Percentiles rank a stretch among this genome's conserved stretches.
Evolutionary conservation across 306 rosid genomes (phyloP).

Genomic region (Pyrus communis): DNA sequence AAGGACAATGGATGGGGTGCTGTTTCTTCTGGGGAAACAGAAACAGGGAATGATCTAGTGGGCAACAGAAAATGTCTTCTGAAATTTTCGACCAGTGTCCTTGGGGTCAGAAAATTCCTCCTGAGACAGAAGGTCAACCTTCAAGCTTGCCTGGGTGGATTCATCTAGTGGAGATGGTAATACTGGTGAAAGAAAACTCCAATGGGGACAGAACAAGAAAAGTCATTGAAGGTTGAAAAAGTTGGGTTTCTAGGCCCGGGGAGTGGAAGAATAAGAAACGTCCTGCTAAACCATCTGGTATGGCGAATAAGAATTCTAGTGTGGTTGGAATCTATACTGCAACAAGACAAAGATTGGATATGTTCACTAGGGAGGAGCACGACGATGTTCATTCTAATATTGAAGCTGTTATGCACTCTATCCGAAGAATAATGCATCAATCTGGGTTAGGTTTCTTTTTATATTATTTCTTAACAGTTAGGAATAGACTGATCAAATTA

Average conservation of each 20-base stretch:
- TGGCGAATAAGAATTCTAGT: constrained; percentile 11
- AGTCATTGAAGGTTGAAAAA: too few relatives aligned
- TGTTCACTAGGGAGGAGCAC: constrained; percentile 70
- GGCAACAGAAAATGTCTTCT: too few relatives aligned
- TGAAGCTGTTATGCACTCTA: constrained; percentile 49
- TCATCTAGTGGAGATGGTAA: constrained; percentile 31
- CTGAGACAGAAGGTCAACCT: constrained; percentile 4
- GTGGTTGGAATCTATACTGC: constrained; percentile 23
- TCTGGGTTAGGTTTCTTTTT: constrained; percentile 52
- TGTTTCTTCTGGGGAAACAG: too few relatives aligned
- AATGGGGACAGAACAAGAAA: too few relatives aligned
- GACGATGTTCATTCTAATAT: constrained; percentile 44
- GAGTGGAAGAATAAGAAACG: constrained; percentile 52
- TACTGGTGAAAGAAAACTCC: constrained; percentile 8
- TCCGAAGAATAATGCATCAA: constrained; percentile 71
- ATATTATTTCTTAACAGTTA: background rate
- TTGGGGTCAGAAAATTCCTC: constrained; percentile 8
- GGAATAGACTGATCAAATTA: background rate
- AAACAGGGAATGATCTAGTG: too few relatives aligned
- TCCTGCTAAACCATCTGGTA: constrained; percentile 50
- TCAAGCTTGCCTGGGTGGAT: constrained; percentile 45
- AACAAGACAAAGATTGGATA: constrained; percentile 51
- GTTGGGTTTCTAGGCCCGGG: constrained; percentile 9
- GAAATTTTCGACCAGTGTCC: too few relatives aligned
- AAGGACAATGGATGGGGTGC: too few relatives aligned